Evolutionary conservation across 1,139 yeast genomes (phyloP).

Genomic region (Williopsis jadinii): DNA sequence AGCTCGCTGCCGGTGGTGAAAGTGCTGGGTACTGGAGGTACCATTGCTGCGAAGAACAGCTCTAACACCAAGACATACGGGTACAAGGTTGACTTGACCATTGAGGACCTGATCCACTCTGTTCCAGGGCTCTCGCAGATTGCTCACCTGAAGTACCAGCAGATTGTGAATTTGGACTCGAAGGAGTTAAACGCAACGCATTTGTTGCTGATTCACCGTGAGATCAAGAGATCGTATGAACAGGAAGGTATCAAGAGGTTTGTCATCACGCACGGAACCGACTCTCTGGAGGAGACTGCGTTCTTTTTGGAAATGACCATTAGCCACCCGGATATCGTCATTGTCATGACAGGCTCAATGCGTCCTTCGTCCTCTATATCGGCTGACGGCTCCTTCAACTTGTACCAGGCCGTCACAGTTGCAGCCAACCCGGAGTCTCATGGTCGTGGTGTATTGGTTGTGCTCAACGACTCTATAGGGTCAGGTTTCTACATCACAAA

Average conservation of each 20-base stretch:
- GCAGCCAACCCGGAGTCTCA: constrained; percentile 45
- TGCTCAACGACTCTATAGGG: constrained; percentile 60
- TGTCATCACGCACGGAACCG: constrained; percentile 70
- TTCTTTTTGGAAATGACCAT: constrained; percentile 58
- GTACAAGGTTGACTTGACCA: constrained; percentile 58
- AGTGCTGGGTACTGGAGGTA: constrained; percentile 67
- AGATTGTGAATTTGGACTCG: constrained; percentile 57
- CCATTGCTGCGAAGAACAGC: constrained; percentile 61
- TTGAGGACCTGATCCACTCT: constrained; percentile 49
- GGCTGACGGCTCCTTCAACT: constrained; percentile 68
- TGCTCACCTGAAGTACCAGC: constrained; percentile 58
- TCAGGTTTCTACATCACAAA: constrained; percentile 66
- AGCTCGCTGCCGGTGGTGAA: constrained; percentile 35
- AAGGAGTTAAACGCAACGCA: constrained; percentile 46
- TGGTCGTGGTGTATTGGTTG: constrained; percentile 56
- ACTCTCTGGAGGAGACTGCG: constrained; percentile 66
- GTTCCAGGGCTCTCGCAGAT: constrained; percentile 57
- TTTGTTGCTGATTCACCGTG: constrained; percentile 33
- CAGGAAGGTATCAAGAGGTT: constrained; percentile 40
- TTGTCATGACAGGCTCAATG: constrained; percentile 68
- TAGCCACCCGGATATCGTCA: constrained; percentile 47
- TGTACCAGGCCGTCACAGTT: constrained; percentile 62
- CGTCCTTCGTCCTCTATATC: constrained; percentile 65
- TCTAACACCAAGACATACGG: constrained; percentile 58
- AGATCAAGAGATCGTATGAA: constrained; percentile 32